Evolutionary conservation across 2,329 filamentous ascomycete genomes (phyloP), one percentile per base, ranked within the genome.

Genomic region (Huntiella moniliformis): DNA sequence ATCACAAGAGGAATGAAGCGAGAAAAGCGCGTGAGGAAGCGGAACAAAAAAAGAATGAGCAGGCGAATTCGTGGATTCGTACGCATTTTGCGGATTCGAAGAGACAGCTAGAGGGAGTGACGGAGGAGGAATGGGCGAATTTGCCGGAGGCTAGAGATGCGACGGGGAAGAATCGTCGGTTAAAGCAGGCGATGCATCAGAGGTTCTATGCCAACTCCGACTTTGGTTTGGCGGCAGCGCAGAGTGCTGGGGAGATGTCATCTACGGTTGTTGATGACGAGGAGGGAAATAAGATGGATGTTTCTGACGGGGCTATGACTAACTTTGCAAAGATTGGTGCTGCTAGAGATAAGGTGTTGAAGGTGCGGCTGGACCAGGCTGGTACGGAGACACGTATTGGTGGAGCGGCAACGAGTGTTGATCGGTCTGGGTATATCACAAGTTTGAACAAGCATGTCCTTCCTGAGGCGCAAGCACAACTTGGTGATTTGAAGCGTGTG

Each of bases 311-410:
- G 2, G 93, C 86, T 1, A 91, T 94, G 74, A 98, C 88, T 8
- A 95, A 98, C 59, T 98, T 98, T 59, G 88, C 88, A 38, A 83
- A 94, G 60, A 96, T 98, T 52, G 91, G 92, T 62, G 86, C 87
- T 38, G 92, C 91, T 15, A 78, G 91, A 64, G 85, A 95, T 65
- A 95, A 94, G 62, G 91, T 95, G 36, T 71, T 98, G 45, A 82
- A 94, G 59, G 88, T 92, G n/a, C 79, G 84, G 53, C 68, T 98
- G 37, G 88, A 96, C 55, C 73, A 79, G 52, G 77, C 70, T 15
- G 74, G 78, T 22, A 66, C 66, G 7, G 38, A 38, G n/a, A 77
- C 84, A 45, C 74, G 80, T 4, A 67, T 76, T 4, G 72, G 73
- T 7, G 91, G 91, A 34, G 93, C 79, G 50, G 76, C 88, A 16